Evolutionary conservation across 495 filamentous ascomycete species (phyloP).

Genomic region (Podospora bellae-mahoneyi): DNA sequence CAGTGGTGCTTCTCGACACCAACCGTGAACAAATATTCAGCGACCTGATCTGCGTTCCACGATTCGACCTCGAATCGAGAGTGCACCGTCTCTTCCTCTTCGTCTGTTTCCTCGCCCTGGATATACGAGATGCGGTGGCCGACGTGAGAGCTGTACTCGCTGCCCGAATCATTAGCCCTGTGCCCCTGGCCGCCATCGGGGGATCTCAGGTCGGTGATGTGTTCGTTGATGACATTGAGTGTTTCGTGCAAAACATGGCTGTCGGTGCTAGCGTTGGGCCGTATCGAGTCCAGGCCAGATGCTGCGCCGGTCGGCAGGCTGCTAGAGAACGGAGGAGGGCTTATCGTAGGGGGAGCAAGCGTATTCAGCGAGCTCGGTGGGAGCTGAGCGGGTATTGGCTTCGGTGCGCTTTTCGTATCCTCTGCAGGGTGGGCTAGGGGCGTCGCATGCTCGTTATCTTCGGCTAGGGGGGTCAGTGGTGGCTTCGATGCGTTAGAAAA

Average conservation of each 20-base stretch:
- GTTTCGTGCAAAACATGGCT: constrained; percentile 96
- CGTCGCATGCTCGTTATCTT: constrained; percentile 29
- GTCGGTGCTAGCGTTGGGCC: constrained; percentile 43
- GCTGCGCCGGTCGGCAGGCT: constrained; percentile 23
- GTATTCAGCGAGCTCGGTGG: constrained; percentile 42
- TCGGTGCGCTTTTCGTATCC: constrained; percentile 39
- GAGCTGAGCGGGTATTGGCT: constrained; percentile 32
- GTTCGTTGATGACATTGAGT: constrained; percentile 94
- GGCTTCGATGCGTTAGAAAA: constrained; percentile 25
- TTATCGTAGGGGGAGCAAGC: constrained; percentile 12
- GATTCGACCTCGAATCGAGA: constrained; percentile 61
- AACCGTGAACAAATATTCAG: constrained; percentile 74
- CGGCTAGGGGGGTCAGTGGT: constrained; percentile 33
- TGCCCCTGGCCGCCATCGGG: constrained; percentile 50
- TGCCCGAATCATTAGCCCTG: constrained; percentile 75
- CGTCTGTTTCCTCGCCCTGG: constrained; percentile 81
- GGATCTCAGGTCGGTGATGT: constrained; percentile 89
- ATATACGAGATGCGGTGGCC: constrained; percentile 82
- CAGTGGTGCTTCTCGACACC: constrained; percentile 84
- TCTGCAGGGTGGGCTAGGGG: constrained; percentile 36
- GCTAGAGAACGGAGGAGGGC: constrained; percentile 19
- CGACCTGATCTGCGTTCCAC: constrained; percentile 77
- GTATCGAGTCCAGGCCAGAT: constrained; percentile 22
- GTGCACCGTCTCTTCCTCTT: constrained; percentile 55
- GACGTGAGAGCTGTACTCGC: constrained; percentile 80